Conservation (phyloP, 257 asterid genomes). For the Verbascum thapsus region DNA sequence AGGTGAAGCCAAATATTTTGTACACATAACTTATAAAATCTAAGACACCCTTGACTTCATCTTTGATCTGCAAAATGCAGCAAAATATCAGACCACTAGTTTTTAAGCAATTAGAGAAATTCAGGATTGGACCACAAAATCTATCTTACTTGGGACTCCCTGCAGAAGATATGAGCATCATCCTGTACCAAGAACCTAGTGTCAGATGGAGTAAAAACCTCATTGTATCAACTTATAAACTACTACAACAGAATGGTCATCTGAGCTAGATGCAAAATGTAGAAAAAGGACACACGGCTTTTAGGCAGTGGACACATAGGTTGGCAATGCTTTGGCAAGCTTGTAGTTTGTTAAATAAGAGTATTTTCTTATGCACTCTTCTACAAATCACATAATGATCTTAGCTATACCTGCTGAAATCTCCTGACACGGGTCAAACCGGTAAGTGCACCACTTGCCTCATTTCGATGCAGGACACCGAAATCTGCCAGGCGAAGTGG, state of each 20-base stretch:
- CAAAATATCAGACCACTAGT: slow-evolving; percentile 30
- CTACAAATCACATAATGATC: not conserved
- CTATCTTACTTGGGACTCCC: slow-evolving; percentile 85
- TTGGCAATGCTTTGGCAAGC: slow-evolving; percentile 9
- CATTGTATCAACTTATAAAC: slow-evolving; percentile 12
- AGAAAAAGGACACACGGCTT: slow-evolving; percentile 8
- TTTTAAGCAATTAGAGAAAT: not conserved
- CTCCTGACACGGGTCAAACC: slow-evolving; percentile 98
- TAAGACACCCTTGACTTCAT: slow-evolving; percentile 87
- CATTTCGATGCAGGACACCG: slow-evolving; percentile 96
- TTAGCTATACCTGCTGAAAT: slow-evolving; percentile 83
- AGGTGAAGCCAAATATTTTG: slow-evolving; percentile 85
- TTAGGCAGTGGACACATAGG: slow-evolving; percentile 9
- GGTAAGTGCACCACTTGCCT: slow-evolving; percentile 98
- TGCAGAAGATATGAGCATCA: slow-evolving; percentile 99
- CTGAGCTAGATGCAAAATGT: slow-evolving; percentile 13
- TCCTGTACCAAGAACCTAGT: slow-evolving; percentile 59
- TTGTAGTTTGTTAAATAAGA: slow-evolving; percentile 1
- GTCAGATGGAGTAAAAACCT: slow-evolving; percentile 33
- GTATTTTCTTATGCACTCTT: slow-evolving; percentile 19
- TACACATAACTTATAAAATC: slow-evolving; percentile 79
- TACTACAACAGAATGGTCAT: not conserved
- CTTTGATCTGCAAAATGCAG: slow-evolving; percentile 69
- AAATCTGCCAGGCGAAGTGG: slow-evolving; percentile 98
- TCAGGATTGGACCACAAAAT: slow-evolving; percentile 23